Evolutionary conservation across 345 rosid genomes (phyloP), one percentile per base, ranked within the genome.

Genomic region (Leavenworthia alabamica): DNA sequence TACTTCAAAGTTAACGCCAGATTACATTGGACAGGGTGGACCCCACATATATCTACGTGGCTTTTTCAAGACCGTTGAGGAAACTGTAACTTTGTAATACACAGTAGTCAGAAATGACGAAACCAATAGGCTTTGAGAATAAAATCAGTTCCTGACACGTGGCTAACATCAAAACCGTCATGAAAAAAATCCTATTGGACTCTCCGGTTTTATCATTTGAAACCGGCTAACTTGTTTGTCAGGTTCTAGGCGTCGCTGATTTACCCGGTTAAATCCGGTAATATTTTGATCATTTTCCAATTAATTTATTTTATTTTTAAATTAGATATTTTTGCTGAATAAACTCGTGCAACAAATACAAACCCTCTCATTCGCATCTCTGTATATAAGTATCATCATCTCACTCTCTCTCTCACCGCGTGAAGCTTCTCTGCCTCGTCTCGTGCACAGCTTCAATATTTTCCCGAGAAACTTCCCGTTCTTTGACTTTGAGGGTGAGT

Each of bases 401-500:
- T 66, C 57, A 7, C 71, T 48, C 36, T 51, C 67, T 40, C 40
- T 57, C 70, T 57, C 36, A 29, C 22, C 22, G 43, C 64, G 43
- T 55, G 81, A 61, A 73, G 44, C 16, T 20, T 20, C 22, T 20
- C 62, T 54, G 1, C 71, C 46, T 48, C 61, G 65, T 47, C 46
- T 48, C 61, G 65, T 47, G 59, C 76, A 56, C 66, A 28, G 59
- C 67, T 53, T 63, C 45, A 24, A 17, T 3, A 59, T 58, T 65
- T 65, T 64, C 67, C 62, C 62, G 66, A 60, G 76, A 57, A 65
- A 64, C 15, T 51, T 41, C 42, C 71, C 68, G 15, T 28, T 15
- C 13, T 32, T 47, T 43, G 5, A 41, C 13, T 26, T 5, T n/a
- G 7, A n/a, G 3, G 16, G 78, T 70, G 62, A 60, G 77, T 68